Base-by-base conservation (phyloP, 179 eudicot genomes). In the Silene noctiflora region DNA sequence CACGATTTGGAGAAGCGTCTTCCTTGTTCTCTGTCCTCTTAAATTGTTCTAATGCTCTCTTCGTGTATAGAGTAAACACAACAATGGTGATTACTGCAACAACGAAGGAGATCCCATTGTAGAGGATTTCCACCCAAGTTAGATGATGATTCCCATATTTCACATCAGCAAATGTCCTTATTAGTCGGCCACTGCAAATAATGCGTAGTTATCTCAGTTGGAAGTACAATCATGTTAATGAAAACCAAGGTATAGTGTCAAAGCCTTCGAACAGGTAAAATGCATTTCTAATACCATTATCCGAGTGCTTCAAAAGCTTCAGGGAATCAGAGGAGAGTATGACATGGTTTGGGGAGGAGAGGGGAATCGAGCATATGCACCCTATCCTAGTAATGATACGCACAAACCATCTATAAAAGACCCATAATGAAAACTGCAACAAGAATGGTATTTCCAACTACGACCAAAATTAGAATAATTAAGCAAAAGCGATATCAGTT, bases 141-240 rank as follows among this genome's bases (percentile, higher is more conserved):
- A 94, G 74, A 42, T 85, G 90, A 86, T 87, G 92, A 78, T 90
- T 91, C 46, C 94, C 86, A 55, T 90, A 92, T 81, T 92, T 82
- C 29, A 94, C 89, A 75, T 92, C 96, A 46, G 98, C 98, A 58
- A 87, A 85, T 31, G 96, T 94, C 84, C 93, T 87, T 71, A 94
- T 87, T 74, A 94, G 65, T 51, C 97, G 85, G 67, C 98, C 98
- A 79, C 98, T 94, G 95, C 90, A 81, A 17, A 59, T 4, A 11
- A 67, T 20, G 24, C 1, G 25, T 67, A 24, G 8, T 67, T 7
- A 67, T 35, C 42, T 12, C 6, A 7, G 8, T 16, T 53, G 55
- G 53, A 25, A 16, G n/a, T 29, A 65, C 10, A 12, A 51, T 51
- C 44, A 29, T 4, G 17, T 27, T 65, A 3, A 65, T 65, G 0